Evolutionary conservation across 768 basidiomycete species (phyloP), one percentile per base, ranked within the genome.

Genomic region (Lactarius akahatsu): DNA sequence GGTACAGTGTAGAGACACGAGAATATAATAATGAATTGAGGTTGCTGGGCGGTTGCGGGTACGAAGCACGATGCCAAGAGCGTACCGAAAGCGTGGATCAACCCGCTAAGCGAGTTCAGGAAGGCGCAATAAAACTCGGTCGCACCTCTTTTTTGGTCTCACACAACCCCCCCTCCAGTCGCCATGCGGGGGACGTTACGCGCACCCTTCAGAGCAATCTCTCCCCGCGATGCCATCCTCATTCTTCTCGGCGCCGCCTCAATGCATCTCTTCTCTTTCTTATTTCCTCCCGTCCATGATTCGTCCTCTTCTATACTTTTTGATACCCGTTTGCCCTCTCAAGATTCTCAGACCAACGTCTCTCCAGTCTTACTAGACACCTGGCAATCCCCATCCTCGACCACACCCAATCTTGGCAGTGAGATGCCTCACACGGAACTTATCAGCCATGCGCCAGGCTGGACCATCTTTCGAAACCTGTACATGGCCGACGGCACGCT

Each of bases 401-500:
- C 61, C 4, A 20, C 28, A 3, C 38, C 61, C 26, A 15, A 55
- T 26, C 38, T 62, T 28, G 63, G 8, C 32, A 40, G 36, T 11
- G 56, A 59, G 16, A 66, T 89, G 3, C 85, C 85, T 0, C 77
- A 80, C 56, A 90, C 89, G 0, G 78, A 81, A 16, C 72, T 91
- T 34, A 75, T 86, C 15, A 80, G 84, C 28, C 90, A 91, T 63
- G 87, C 86, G 5, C 87, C 87, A 34, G 92, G 93, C 47, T 95
- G 93, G 92, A 94, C 94, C 0, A 77, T 94, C 38, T 92, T 92
- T 75, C 82, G 83, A 32, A 87, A 94, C 74, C 74, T 96, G 4
- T 96, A 96, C 82, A 82, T 94, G 86, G 84, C 87, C 57, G 90
- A 93, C 69, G 91, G 90, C 9, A 93, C 92, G 0, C 81, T 94